Percentiles rank a stretch among this genome's conserved stretches.
Evolutionary conservation across 805 yeast species (phyloP).

Genomic region (Yarrowia sp.): DNA sequence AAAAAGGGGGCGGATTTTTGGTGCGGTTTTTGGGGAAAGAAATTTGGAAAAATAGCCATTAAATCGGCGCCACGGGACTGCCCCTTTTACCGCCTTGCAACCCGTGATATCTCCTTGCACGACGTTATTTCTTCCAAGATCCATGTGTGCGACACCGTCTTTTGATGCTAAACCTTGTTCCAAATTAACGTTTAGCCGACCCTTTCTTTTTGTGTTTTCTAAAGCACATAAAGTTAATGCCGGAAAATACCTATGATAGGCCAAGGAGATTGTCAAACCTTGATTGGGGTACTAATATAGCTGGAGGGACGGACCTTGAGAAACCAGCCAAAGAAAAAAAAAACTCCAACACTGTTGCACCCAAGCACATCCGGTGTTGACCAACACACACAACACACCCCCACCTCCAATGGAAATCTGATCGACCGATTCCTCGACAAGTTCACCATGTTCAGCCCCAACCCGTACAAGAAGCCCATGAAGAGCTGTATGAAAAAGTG

Average conservation of each 20-base stretch:
- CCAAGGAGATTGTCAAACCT: constrained; percentile 19
- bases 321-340: background rate
- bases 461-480: constrained; percentile 20
- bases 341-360: background rate
- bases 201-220: background rate
- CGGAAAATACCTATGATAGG: constrained; percentile 19
- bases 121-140: background rate
- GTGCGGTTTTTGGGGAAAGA: background rate
- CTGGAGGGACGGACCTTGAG: background rate
- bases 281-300: constrained; percentile 13
- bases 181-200: background rate
- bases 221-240: background rate
- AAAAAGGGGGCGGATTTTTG: background rate
- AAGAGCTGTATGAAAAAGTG: constrained; percentile 26
- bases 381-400: background rate
- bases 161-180: background rate
- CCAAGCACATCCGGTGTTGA: background rate
- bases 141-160: background rate
- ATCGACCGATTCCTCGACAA: background rate
- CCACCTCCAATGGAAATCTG: background rate
- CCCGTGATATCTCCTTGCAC: background rate
- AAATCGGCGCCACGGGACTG: background rate
- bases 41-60: background rate
- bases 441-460: constrained; percentile 11
- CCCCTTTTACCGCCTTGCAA: background rate